Conservation (phyloP, 2,329 filamentous ascomycete species). For the Parastagonospora avenae region DNA sequence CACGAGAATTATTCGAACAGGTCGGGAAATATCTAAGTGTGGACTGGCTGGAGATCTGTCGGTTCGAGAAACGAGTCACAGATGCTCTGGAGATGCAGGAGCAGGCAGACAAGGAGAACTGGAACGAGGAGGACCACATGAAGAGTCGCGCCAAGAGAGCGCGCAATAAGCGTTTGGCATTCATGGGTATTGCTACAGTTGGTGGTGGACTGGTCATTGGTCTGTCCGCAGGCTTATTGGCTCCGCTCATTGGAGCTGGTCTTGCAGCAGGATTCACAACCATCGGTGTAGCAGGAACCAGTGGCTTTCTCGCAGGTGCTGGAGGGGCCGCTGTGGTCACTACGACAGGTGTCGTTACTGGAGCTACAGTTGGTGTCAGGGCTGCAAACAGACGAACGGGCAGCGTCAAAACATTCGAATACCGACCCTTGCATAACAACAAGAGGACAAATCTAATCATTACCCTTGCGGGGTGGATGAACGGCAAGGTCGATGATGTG, state of each 20-base stretch:
- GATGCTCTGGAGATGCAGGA: slow-evolving; percentile 98
- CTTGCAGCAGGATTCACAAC: slow-evolving; percentile 94
- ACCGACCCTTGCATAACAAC: slow-evolving; percentile 95
- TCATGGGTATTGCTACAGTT: slow-evolving; percentile 97
- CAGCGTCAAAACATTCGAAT: slow-evolving; percentile 94
- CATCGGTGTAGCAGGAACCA: slow-evolving; percentile 87
- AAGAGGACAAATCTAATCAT: slow-evolving; percentile 96
- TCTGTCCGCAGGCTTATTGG: slow-evolving; percentile 86
- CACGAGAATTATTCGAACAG: slow-evolving; percentile 79
- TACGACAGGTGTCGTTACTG: slow-evolving; percentile 82
- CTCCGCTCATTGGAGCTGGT: slow-evolving; percentile 91
- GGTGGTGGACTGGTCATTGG: slow-evolving; percentile 95
- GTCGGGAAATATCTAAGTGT: slow-evolving; percentile 83
- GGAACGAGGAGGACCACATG: slow-evolving; percentile 96
- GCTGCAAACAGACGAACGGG: slow-evolving; percentile 89
- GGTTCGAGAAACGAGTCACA: slow-evolving; percentile 95
- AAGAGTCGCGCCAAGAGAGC: slow-evolving; percentile 81
- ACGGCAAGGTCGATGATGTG: slow-evolving; percentile 95
- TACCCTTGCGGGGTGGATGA: slow-evolving; percentile 97
- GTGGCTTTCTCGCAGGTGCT: slow-evolving; percentile 86
- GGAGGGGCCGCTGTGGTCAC: slow-evolving; percentile 95
- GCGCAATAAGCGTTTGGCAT: slow-evolving; percentile 81
- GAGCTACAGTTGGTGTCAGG: slow-evolving; percentile 81
- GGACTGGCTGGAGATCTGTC: slow-evolving; percentile 89
- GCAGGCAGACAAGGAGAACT: slow-evolving; percentile 90